Percentiles rank a stretch among this genome's conserved stretches.
These are phyloP conservation scores for Luzula sylvatica DNA, from an alignment of 176 grass and related monocot species.

Conservation along the genomic window DNA sequence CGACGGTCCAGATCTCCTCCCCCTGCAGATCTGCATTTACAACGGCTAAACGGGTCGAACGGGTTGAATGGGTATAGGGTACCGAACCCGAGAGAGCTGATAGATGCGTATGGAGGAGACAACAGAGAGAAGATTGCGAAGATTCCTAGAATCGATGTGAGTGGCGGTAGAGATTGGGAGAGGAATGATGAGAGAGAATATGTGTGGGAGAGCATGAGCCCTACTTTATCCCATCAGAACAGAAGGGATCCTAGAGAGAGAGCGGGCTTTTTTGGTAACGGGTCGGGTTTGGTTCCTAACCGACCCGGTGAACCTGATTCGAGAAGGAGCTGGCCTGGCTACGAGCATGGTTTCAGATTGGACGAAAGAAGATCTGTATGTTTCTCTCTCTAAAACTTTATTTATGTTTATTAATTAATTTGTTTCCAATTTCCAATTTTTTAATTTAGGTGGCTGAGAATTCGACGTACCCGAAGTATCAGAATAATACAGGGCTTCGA, in stretches of 20 bases:
- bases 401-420: background rate
- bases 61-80: constrained; percentile 59
- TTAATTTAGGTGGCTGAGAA: constrained; percentile 44
- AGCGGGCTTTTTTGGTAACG: constrained; percentile 2
- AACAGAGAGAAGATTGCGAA: constrained; percentile 54
- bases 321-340: constrained; percentile 49
- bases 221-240: constrained; percentile 57
- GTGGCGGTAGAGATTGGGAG: constrained; percentile 60
- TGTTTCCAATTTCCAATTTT: constrained; percentile 1
- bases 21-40: constrained; percentile 41
- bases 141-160: constrained; percentile 56
- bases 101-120: constrained; percentile 83
- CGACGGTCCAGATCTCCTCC: constrained; percentile 47
- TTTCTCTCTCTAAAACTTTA: constrained; percentile 27
- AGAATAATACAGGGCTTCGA: constrained; percentile 31
- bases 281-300: constrained; percentile 24
- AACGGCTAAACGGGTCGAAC: constrained; percentile 40
- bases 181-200: constrained; percentile 89
- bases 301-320: constrained; percentile 41
- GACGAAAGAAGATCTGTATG: constrained; percentile 71
- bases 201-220: constrained; percentile 96
- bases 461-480: constrained; percentile 33
- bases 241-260: constrained; percentile 37
- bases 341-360: constrained; percentile 27
- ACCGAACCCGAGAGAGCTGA: constrained; percentile 74